Percentiles rank a stretch among this genome's conserved stretches.
Evolutionary conservation across 2,329 filamentous ascomycete genomes (phyloP).

Genomic region (Trichoderma polysporum): DNA sequence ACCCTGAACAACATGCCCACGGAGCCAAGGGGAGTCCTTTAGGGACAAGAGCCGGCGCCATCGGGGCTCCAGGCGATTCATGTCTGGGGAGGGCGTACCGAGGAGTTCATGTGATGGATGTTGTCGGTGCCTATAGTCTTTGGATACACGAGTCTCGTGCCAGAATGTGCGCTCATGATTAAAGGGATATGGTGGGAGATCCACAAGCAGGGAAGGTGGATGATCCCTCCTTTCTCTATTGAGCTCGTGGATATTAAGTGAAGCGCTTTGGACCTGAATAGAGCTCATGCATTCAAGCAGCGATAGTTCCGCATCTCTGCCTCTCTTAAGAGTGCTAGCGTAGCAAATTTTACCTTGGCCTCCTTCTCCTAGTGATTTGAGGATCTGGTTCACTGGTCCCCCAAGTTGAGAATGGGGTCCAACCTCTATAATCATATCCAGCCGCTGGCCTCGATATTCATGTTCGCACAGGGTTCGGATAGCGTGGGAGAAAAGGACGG

Average conservation of each 20-base stretch:
- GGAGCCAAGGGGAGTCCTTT: not conserved
- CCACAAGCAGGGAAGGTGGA: too few relatives aligned
- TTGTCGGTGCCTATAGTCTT: not conserved
- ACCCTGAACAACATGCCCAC: not conserved
- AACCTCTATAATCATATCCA: not conserved
- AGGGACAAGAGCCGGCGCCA: not conserved
- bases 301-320: too few relatives aligned
- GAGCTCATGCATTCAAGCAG: too few relatives aligned
- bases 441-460: not conserved
- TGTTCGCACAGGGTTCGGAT: too few relatives aligned
- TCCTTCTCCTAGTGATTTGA: too few relatives aligned
- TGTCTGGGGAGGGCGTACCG: not conserved
- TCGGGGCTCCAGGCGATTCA: not conserved
- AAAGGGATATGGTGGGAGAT: not conserved
- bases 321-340: not conserved
- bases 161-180: not conserved
- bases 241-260: too few relatives aligned
- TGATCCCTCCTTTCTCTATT: too few relatives aligned
- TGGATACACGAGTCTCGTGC: not conserved
- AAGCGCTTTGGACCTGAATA: too few relatives aligned
- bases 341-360: not conserved
- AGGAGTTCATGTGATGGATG: not conserved
- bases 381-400: too few relatives aligned
- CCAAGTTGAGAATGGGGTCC: not conserved
- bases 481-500: not conserved